Conservation (phyloP, 805 yeast species). For the Naumovozyma baii region DNA sequence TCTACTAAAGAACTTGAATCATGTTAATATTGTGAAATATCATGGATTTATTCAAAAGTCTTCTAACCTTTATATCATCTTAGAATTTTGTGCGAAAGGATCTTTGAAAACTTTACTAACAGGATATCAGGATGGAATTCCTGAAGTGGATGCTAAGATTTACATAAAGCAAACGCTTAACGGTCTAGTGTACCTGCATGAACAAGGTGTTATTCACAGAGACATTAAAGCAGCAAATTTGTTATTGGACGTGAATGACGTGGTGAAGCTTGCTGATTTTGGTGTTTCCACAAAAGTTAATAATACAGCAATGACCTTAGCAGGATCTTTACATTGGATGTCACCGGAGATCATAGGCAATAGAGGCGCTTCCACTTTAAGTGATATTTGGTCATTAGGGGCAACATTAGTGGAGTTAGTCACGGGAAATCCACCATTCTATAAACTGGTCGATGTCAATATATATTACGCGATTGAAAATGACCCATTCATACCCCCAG, state of each 20-base stretch:
- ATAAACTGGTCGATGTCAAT: constrained; percentile 37
- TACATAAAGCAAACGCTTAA: constrained; percentile 61
- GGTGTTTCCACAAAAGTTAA: constrained; percentile 84
- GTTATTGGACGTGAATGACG: constrained; percentile 56
- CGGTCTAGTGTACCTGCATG: constrained; percentile 63
- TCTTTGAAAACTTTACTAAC: constrained; percentile 41
- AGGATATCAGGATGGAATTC: constrained; percentile 33
- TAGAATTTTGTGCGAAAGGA: constrained; percentile 63
- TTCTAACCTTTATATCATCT: constrained; percentile 61
- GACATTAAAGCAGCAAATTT: constrained; percentile 94
- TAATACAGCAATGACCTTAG: constrained; percentile 51
- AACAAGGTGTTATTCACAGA: constrained; percentile 77
- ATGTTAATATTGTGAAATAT: constrained; percentile 84
- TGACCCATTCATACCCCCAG: constrained; percentile 31
- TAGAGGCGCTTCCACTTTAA: constrained; percentile 77
- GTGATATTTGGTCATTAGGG: constrained; percentile 91
- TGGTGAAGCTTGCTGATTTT: constrained; percentile 86
- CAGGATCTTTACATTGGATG: constrained; percentile 98
- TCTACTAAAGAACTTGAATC: constrained; percentile 66
- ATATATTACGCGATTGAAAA: constrained; percentile 33
- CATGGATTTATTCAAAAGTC: constrained; percentile 77
- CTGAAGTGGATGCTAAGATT: constrained; percentile 51
- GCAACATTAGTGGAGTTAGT: constrained; percentile 86
- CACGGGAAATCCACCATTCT: constrained; percentile 83
- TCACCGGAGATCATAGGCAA: constrained; percentile 89